Evolutionary conservation across 257 asterid genomes (phyloP).

Genomic region (Ajuga chamaepitys): DNA sequence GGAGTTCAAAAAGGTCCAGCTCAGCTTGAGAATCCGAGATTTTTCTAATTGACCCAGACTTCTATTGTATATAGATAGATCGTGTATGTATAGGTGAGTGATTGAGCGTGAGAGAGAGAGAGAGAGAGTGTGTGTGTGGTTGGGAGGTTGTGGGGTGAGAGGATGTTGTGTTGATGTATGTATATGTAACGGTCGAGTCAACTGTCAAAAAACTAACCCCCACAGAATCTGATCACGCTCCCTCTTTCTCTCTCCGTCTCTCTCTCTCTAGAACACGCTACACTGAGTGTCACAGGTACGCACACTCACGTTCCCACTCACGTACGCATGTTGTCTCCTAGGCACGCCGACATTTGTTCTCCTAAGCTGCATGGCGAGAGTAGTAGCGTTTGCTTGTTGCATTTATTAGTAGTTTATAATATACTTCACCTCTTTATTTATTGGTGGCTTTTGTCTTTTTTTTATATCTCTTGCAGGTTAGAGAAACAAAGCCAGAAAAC

Average conservation of each 20-base stretch:
- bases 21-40: constrained; percentile 22
- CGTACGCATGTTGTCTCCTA: constrained; percentile 42
- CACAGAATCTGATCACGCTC: constrained; percentile 73
- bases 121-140: neutral
- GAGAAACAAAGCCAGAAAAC: constrained; percentile 39
- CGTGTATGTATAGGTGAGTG: constrained; percentile 21
- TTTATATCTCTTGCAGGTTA: constrained; percentile 49
- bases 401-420: constrained; percentile 25
- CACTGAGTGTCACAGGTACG: constrained; percentile 25
- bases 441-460: no score
- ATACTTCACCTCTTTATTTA: constrained; percentile 11
- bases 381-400: constrained; percentile 8
- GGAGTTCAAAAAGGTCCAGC: constrained; percentile 28
- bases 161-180: constrained; percentile 22
- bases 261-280: constrained; percentile 26
- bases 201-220: constrained; percentile 77
- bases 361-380: constrained; percentile 15
- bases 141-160: constrained; percentile 18
- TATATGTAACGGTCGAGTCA: constrained; percentile 64
- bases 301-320: constrained; percentile 25
- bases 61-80: neutral
- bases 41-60: constrained; percentile 31
- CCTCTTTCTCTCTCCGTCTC: constrained; percentile 30
- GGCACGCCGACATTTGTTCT: constrained; percentile 41
- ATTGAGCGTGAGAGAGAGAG: constrained; percentile 11